phyloP scores from a whole-genome alignment of 2,329 filamentous ascomycete species.

The Ophiostoma australiae region DNA sequence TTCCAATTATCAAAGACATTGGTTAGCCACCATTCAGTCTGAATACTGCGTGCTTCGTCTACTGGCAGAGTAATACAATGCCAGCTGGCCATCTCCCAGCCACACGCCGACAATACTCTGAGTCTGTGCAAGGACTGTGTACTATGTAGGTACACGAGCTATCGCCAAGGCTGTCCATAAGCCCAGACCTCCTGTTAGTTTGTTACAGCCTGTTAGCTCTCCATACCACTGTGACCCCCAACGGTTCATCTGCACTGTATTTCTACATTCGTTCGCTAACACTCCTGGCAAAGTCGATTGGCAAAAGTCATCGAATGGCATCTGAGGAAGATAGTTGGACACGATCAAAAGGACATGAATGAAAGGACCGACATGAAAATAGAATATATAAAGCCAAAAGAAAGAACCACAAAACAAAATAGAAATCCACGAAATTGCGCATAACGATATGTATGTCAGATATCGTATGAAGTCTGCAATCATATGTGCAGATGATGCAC shows the following conservation, averaged over 20 bases:
- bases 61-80: not conserved
- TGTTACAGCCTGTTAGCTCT: not conserved
- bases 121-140: not conserved
- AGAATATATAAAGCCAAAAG: not conserved
- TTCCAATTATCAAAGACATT: not conserved
- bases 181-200: conserved; percentile 4
- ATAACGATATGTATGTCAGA: not conserved
- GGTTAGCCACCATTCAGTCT: not conserved
- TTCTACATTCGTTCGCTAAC: not conserved
- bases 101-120: not conserved
- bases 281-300: not conserved
- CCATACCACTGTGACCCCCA: not conserved
- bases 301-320: not conserved
- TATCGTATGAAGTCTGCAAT: not conserved
- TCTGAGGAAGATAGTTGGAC: not conserved
- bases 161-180: conserved; percentile 3
- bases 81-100: not conserved
- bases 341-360: not conserved
- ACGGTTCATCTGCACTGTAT: not conserved
- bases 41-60: too few species aligned
- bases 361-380: not conserved
- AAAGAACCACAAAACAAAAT: not conserved
- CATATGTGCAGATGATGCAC: not conserved
- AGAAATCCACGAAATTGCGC: not conserved
- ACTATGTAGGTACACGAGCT: not conserved